Conservation (phyloP, 2,329 filamentous ascomycete genomes). For the Colletotrichum sp. region DNA sequence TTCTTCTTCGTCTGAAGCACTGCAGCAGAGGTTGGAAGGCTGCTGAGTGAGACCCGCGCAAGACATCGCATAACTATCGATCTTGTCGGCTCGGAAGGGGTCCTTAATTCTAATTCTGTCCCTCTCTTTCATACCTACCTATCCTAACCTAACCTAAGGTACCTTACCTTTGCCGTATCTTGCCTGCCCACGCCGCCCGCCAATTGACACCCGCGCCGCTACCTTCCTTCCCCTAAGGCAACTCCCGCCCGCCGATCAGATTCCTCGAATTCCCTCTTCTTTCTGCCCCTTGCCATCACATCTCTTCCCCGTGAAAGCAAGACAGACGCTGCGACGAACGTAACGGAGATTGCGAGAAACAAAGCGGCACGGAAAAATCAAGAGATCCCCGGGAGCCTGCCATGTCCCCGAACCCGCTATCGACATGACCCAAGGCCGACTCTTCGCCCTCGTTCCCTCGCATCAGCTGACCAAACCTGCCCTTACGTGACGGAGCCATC, state of each 20-base stretch:
- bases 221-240: not conserved
- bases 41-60: constrained; percentile 7
- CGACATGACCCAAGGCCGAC: constrained; percentile 13
- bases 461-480: not conserved
- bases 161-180: too few relatives aligned
- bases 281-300: not conserved
- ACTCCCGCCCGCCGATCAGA: constrained; percentile 1
- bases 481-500: constrained; percentile 1
- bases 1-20: constrained; percentile 10
- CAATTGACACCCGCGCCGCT: not conserved
- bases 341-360: not conserved
- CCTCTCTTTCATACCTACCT: not conserved
- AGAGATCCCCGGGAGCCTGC: not conserved
- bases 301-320: not conserved
- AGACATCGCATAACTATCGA: constrained; percentile 1
- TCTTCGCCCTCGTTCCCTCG: not conserved
- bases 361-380: not conserved
- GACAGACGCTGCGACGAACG: constrained; percentile 3
- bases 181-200: not conserved
- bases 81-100: not conserved
- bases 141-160: not conserved
- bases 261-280: constrained; percentile 2
- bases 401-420: not conserved
- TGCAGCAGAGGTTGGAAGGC: not conserved
- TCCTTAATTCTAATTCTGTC: not conserved